A percentile compares a stretch with the other conserved stretches of the same genome.
These are phyloP conservation scores for Periconia digitata DNA, from an alignment of 2,329 filamentous ascomycete genomes.

Conservation along the genomic window DNA sequence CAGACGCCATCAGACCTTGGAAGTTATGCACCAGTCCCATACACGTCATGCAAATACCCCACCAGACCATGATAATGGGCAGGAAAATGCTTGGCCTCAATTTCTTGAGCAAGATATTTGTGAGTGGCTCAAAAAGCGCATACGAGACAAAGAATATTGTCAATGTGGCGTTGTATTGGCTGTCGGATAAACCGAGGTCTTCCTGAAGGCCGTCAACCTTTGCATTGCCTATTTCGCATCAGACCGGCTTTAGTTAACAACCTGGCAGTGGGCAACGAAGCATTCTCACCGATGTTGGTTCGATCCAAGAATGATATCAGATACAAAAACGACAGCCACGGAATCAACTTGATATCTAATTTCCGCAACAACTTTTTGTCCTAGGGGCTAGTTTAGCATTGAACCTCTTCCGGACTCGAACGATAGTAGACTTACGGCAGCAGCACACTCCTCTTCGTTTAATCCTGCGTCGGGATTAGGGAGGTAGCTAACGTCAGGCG, in stretches of 20 bases:
- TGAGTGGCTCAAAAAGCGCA: constrained; percentile 73
- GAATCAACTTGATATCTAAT: constrained; percentile 63
- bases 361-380: constrained; percentile 64
- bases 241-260: too few species aligned
- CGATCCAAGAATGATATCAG: constrained; percentile 70
- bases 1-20: constrained; percentile 64
- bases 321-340: constrained; percentile 71
- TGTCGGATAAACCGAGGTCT: constrained; percentile 63
- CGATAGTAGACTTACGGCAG: constrained; percentile 53
- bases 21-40: constrained; percentile 68
- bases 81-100: constrained; percentile 77
- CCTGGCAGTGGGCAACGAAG: too few species aligned
- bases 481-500: constrained; percentile 21
- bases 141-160: constrained; percentile 90
- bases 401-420: not conserved
- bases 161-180: constrained; percentile 72
- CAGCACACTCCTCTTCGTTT: constrained; percentile 63
- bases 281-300: constrained; percentile 65
- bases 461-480: constrained; percentile 66
- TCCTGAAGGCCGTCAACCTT: constrained; percentile 59
- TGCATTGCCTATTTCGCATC: constrained; percentile 58
- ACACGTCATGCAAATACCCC: constrained; percentile 68
- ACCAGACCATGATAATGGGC: constrained; percentile 71
- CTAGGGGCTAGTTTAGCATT: constrained; percentile 39
- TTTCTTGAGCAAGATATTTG: constrained; percentile 78